Percentiles rank a stretch among this genome's conserved stretches.
phyloP scores from a whole-genome alignment of 441 rosid species.

The Euphorbia celastroides region DNA sequence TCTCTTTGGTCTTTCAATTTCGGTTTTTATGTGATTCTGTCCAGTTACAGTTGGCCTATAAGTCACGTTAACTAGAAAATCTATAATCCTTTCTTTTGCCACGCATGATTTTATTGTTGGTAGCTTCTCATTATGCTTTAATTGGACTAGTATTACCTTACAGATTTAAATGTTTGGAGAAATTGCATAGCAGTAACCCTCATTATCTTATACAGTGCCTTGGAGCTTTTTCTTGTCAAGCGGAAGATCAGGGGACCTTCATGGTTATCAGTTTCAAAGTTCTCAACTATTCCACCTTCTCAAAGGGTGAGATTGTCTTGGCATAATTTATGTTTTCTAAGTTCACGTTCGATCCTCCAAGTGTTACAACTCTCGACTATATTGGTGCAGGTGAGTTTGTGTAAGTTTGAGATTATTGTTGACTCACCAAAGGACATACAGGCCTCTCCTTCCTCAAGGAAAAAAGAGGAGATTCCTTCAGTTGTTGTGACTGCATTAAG shows the following conservation, averaged over 20 bases:
- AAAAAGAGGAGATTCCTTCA: conserved; percentile 58
- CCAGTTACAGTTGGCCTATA: background rate
- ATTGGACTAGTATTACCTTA: background rate
- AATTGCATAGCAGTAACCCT: conserved; percentile 8
- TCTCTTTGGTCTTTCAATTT: background rate
- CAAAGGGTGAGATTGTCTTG: conserved; percentile 55
- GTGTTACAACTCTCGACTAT: conserved; percentile 17
- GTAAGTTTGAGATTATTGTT: conserved; percentile 80
- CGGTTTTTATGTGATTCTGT: background rate
- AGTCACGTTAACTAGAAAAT: background rate
- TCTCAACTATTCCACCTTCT: conserved; percentile 59
- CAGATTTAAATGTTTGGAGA: background rate
- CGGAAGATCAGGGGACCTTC: conserved; percentile 90
- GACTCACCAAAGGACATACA: conserved; percentile 63
- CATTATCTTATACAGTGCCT: conserved; percentile 58
- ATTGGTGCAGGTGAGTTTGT: conserved; percentile 85
- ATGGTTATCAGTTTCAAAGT: conserved; percentile 81
- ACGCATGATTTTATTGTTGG: conserved; percentile 2
- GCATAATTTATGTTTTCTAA: conserved; percentile 13
- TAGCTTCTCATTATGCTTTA: conserved; percentile 5
- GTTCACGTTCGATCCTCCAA: conserved; percentile 6
- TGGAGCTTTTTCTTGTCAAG: conserved; percentile 91
- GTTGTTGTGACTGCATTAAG: conserved; percentile 87
- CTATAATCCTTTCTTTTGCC: background rate
- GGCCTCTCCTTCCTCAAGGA: conserved; percentile 47